Evolutionary conservation across 352 stramenopile genomes (phyloP).

Genomic region (Globisporangium mamillatum): DNA sequence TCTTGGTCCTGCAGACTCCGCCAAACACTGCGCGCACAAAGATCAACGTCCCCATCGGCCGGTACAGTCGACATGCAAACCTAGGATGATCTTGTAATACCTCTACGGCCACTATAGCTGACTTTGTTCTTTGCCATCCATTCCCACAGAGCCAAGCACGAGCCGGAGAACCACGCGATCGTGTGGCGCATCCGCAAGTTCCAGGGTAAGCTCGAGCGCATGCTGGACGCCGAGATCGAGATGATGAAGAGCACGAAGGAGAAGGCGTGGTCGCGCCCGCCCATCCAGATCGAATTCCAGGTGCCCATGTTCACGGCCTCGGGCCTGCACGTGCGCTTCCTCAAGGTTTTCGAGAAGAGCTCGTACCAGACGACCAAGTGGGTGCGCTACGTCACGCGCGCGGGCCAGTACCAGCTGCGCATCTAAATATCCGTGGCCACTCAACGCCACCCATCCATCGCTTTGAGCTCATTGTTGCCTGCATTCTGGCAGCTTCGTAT

Average conservation of each 20-base stretch:
- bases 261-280: conserved; percentile 95
- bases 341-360: conserved; percentile 99
- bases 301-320: conserved; percentile 98
- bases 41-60: conserved; percentile 94
- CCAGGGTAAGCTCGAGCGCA: conserved; percentile 92
- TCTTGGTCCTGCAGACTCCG: conserved; percentile 42
- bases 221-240: conserved; percentile 95
- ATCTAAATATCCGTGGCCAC: conserved; percentile 62
- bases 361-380: conserved; percentile 98
- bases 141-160: conserved; percentile 91
- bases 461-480: background rate
- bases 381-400: conserved; percentile 98
- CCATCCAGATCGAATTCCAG: conserved; percentile 98
- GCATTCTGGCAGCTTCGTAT: background rate
- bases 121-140: background rate
- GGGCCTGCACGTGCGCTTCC: conserved; percentile 97
- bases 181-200: conserved; percentile 98
- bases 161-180: conserved; percentile 97
- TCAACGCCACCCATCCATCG: background rate
- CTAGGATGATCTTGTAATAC: background rate
- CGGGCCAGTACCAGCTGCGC: conserved; percentile 96
- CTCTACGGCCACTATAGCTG: background rate
- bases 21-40: conserved; percentile 95
- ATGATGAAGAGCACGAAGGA: conserved; percentile 96
- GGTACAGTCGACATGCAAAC: conserved; percentile 19